Base-by-base conservation (phyloP, 164 flowering plant species). In the Chimonanthus salicifolius region DNA sequence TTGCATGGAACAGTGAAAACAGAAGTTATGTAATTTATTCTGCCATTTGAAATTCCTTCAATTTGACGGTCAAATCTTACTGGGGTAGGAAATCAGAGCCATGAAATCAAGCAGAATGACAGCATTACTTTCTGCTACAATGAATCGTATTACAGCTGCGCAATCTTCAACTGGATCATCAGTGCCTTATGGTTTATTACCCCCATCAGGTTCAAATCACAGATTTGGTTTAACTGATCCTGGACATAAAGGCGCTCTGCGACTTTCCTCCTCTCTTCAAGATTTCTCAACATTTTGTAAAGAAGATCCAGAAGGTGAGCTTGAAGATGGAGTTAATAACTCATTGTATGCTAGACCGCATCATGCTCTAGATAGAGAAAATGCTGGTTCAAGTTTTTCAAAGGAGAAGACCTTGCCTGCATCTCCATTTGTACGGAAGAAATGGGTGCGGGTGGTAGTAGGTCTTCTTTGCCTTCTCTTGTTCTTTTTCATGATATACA, bases 251-350 rank as follows among this genome's bases (percentile, higher is more conserved):
- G 85, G 77, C 65, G 79, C 73, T 75, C 69, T 94, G 77, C 79
- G 92, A 47, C 82, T 77, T 54, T 89, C 97, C 16, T 84, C 97
- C 10, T 94, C 99, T 64, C 89, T 91, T 48, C 97, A 94, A 83
- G 97, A 92, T 83, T 80, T 94, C 45, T 87, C 97, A 10, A 58
- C 85, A 44, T 90, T 87, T 75, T 80, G 79, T 13, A 83, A 50
- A n/a, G 82, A 82, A 74, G 90, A 89, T 79, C 80, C 77, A 18
- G 94, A 90, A 43, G 86, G 82, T 68, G 83, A 82, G 75, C 51
- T 68, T 70, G 75, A 76, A 62, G 47, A 60, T 65, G 76, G 75
- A 58, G 64, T 16, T 21, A 76, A 44, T 68, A 69, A 65, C 65
- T 83, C 67, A 20, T 69, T 67, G 44, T 74, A 80, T 73, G 78